Percentiles rank a stretch among this genome's conserved stretches.
These are phyloP conservation scores for Cordyceps militaris DNA, from an alignment of 2,329 filamentous ascomycete genomes.

Conservation along the genomic window DNA sequence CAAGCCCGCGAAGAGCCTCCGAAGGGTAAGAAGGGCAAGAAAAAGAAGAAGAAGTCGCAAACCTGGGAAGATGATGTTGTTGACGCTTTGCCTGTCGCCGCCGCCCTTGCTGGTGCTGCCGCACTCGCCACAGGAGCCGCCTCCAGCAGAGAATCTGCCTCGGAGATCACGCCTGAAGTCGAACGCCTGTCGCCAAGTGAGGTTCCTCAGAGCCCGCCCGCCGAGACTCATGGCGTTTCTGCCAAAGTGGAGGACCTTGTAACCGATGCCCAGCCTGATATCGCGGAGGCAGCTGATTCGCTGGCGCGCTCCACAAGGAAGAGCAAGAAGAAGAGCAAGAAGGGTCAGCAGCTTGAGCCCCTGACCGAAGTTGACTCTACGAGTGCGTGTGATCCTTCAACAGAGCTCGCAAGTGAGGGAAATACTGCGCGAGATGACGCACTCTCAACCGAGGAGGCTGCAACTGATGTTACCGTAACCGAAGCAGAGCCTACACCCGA, in stretches of 20 bases:
- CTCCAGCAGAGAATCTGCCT: neutral
- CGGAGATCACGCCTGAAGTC: slow-evolving; percentile 2
- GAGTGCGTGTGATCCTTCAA: neutral
- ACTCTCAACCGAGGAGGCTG: neutral
- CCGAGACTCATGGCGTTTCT: slow-evolving; percentile 7
- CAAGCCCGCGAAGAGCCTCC: slow-evolving; percentile 4
- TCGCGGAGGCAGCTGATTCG: slow-evolving; percentile 14
- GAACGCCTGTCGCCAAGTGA: neutral
- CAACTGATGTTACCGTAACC: neutral
- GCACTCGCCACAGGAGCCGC: neutral
- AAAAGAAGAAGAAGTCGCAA: slow-evolving; percentile 16
- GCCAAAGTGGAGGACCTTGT: neutral
- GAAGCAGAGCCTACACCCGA: neutral
- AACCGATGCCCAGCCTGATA: neutral
- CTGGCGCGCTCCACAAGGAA: slow-evolving; percentile 14
- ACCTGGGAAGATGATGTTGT: slow-evolving; percentile 7
- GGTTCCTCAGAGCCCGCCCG: neutral
- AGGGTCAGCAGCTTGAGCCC: neutral
- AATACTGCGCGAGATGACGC: neutral
- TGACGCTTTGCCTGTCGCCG: neutral
- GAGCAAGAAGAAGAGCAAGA: slow-evolving; percentile 17
- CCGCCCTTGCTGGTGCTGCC: neutral
- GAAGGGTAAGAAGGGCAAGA: slow-evolving; percentile 20
- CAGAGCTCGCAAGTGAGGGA: neutral
- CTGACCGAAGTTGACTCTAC: neutral